Evolutionary conservation across 352 stramenopile species (phyloP).

Genomic region (Phytopythium montanum): DNA sequence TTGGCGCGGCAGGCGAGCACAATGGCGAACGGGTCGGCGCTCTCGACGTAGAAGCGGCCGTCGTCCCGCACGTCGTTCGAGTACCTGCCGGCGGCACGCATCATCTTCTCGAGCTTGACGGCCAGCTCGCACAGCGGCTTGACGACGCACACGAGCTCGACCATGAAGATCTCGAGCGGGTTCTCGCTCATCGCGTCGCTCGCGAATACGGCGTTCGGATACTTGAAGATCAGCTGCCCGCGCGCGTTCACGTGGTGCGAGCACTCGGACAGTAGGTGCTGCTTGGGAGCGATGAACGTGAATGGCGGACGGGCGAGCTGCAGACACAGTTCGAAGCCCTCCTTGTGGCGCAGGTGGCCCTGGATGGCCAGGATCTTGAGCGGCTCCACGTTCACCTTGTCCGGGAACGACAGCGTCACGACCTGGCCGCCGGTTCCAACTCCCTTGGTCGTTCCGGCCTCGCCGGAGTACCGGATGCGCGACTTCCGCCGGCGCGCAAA

Average conservation of each 20-base stretch:
- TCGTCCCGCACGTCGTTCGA: constrained; percentile 69
- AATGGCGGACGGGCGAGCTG: constrained; percentile 63
- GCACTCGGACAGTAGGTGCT: constrained; percentile 54
- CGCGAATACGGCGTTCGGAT: constrained; percentile 58
- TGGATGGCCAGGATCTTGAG: constrained; percentile 77
- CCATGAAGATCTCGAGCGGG: constrained; percentile 83
- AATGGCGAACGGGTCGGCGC: constrained; percentile 80
- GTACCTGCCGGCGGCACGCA: constrained; percentile 59
- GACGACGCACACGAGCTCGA: constrained; percentile 84
- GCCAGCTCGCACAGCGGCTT: constrained; percentile 82
- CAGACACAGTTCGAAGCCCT: constrained; percentile 75
- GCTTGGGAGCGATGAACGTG: constrained; percentile 58
- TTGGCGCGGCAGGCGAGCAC: constrained; percentile 68
- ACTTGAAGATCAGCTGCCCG: constrained; percentile 81
- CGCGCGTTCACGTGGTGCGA: constrained; percentile 72
- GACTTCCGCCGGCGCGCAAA: constrained; percentile 81
- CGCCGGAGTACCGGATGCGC: constrained; percentile 78
- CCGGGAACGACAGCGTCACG: constrained; percentile 81
- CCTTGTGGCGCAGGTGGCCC: constrained; percentile 71
- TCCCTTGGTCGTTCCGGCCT: constrained; percentile 49
- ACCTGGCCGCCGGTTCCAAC: constrained; percentile 76
- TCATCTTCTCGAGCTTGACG: constrained; percentile 76
- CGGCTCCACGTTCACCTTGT: constrained; percentile 81
- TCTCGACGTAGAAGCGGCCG: constrained; percentile 83
- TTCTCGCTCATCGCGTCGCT: constrained; percentile 80